Evolutionary conservation across 768 basidiomycete species (phyloP), one percentile per base, ranked within the genome.

Genomic region (Solioccasus polychromus): DNA sequence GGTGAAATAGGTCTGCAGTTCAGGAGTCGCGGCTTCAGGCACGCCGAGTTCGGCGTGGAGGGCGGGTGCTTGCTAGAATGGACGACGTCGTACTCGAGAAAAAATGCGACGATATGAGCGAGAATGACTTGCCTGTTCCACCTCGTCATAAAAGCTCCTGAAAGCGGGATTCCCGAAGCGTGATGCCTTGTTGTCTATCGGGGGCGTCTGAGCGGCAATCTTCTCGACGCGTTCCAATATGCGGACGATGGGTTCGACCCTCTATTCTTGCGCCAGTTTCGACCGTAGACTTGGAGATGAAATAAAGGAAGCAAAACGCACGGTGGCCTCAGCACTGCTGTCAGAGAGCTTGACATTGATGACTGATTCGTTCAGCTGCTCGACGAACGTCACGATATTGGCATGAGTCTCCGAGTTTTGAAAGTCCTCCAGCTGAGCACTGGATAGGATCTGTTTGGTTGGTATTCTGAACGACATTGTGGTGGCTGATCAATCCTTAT

Each of bases 131-230:
- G 86, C 93, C 69, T 86, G 75, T 15, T 71, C 58, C 7, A 97
- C 73, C 56, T 79, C 78, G 68, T 97, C 94, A 55, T 93, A 91
- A 62, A 98, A 96, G 0, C 80, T 80, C 56, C 87, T 74, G 67
- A 99, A 99, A 0, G 96, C 96, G 4, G 96, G 96, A 67, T 99
- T 99, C 2, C 96, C 95, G 59, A 99, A 99, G 24, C 95, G 75
- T 31, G 94, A 97, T 4, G 84, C 84, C 39, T 83, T 76, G 62
- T 96, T 98, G 53, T 93, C 86, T 15, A 94, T 82, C 0, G 94
- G 84, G 1, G 95, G 96, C 0, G 82, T 92, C 4, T 72, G 75
- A 15, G 73, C 71, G 8, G 81, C 89, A 11, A 87, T 69, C 15
- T 69, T 61, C 57, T 89, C 83, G 2, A 98, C 78, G 11, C 67